Percentiles rank a stretch among this genome's conserved stretches.
phyloP scores from a whole-genome alignment of 2,329 filamentous ascomycete genomes.

The Epichloe sylvatica region DNA sequence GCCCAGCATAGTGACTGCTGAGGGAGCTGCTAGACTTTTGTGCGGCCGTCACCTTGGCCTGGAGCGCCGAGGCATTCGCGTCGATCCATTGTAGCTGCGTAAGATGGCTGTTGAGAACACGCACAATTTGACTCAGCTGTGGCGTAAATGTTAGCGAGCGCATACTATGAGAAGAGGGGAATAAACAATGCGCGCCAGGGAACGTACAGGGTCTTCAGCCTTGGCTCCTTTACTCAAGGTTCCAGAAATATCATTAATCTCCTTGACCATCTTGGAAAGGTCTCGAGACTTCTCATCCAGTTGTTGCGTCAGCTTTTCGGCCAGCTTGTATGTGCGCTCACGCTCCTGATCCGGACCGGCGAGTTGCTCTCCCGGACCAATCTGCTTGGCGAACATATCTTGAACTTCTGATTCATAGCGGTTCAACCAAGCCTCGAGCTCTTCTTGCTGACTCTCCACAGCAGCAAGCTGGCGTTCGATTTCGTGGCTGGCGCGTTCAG shows the following conservation, averaged over 20 bases:
- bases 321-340: conserved; percentile 89
- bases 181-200: not conserved
- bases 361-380: conserved; percentile 60
- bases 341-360: conserved; percentile 89
- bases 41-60: conserved; percentile 67
- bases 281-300: conserved; percentile 91
- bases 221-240: conserved; percentile 81
- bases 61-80: conserved; percentile 63
- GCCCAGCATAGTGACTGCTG: conserved; percentile 41
- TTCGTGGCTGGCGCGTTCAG: conserved; percentile 81
- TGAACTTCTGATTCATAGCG: conserved; percentile 87
- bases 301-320: conserved; percentile 81
- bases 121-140: conserved; percentile 85
- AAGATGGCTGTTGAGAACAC: conserved; percentile 86
- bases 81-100: conserved; percentile 90
- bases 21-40: conserved; percentile 62
- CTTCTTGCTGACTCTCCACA: conserved; percentile 86
- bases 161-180: conserved; percentile 4
- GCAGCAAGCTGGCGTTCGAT: conserved; percentile 82
- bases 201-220: conserved; percentile 69
- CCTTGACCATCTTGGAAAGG: conserved; percentile 89
- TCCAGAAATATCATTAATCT: conserved; percentile 88
- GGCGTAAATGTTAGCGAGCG: conserved; percentile 7
- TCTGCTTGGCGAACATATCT: conserved; percentile 67
- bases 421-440: conserved; percentile 76